Evolutionary conservation across 495 filamentous ascomycete species (phyloP).

Genomic region (Hyaloscypha bicolor): DNA sequence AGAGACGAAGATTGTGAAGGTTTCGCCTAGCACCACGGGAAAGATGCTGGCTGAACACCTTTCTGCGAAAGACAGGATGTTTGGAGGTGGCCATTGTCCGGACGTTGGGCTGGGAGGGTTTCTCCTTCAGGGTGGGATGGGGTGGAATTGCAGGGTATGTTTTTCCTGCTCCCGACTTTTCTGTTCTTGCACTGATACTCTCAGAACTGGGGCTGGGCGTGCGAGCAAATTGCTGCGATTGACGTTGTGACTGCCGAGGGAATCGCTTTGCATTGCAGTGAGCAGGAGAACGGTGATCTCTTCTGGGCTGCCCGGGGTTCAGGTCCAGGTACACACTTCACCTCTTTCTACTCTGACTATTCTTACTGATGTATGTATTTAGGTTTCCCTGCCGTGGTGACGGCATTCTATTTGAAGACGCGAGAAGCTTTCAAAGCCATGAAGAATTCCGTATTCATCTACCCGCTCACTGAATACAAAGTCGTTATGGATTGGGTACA

Average conservation of each 20-base stretch:
- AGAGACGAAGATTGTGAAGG: constrained; percentile 36
- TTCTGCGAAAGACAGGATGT: constrained; percentile 41
- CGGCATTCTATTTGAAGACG: constrained; percentile 47
- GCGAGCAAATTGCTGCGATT: constrained; percentile 48
- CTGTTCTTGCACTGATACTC: background rate
- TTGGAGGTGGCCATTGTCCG: constrained; percentile 56
- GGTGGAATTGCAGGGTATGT: constrained; percentile 51
- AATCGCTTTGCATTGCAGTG: constrained; percentile 40
- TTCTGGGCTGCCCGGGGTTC: constrained; percentile 52
- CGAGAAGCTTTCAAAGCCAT: constrained; percentile 37
- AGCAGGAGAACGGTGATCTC: constrained; percentile 47
- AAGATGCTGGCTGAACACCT: constrained; percentile 45
- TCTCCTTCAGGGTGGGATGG: constrained; percentile 57
- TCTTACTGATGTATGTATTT: background rate
- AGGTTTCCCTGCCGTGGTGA: constrained; percentile 53
- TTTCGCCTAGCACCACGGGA: constrained; percentile 49
- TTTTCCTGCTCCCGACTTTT: constrained; percentile 11
- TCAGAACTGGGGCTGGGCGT: constrained; percentile 58
- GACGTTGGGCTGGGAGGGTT: constrained; percentile 60
- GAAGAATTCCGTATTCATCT: constrained; percentile 48
- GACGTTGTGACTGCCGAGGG: constrained; percentile 53
- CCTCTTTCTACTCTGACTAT: background rate
- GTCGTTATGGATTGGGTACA: constrained; percentile 47
- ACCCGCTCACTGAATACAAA: constrained; percentile 42
- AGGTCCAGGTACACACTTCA: constrained; percentile 38